Percentiles rank a stretch among this genome's conserved stretches.
These are phyloP conservation scores for Aspergillus fructus DNA, from an alignment of 2,329 filamentous ascomycete genomes.

Conservation along the genomic window DNA sequence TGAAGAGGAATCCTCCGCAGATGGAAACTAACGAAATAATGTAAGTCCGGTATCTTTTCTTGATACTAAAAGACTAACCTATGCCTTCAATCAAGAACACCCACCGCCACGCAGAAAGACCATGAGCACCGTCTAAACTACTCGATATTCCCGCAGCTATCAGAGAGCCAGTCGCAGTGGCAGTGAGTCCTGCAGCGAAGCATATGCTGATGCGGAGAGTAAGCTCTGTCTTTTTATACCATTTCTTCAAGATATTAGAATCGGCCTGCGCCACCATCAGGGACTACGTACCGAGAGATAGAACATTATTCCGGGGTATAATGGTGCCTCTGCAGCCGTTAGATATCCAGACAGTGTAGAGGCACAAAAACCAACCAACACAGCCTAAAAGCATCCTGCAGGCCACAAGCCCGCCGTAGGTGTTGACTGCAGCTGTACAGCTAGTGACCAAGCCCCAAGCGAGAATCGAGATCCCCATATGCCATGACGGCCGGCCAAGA, in stretches of 20 bases:
- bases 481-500: slow-evolving; percentile 33
- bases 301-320: slow-evolving; percentile 48
- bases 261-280: neutral
- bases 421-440: slow-evolving; percentile 37
- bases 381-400: slow-evolving; percentile 43
- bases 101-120: slow-evolving; percentile 43
- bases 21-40: slow-evolving; percentile 16
- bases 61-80: neutral
- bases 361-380: slow-evolving; percentile 29
- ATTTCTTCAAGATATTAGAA: slow-evolving; percentile 29
- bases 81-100: slow-evolving; percentile 43
- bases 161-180: slow-evolving; percentile 53
- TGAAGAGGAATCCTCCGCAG: slow-evolving; percentile 18
- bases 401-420: slow-evolving; percentile 34
- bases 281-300: slow-evolving; percentile 37
- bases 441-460: slow-evolving; percentile 42
- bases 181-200: slow-evolving; percentile 51
- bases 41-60: neutral
- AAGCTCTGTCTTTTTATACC: slow-evolving; percentile 56
- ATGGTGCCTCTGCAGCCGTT: slow-evolving; percentile 42
- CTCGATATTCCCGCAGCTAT: slow-evolving; percentile 53
- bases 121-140: slow-evolving; percentile 37
- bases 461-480: slow-evolving; percentile 37
- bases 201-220: slow-evolving; percentile 52
- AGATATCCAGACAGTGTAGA: neutral